Evolutionary conservation across 306 rosid genomes (phyloP), one percentile per base, ranked within the genome.

Genomic region (Cucurbita moschata): DNA sequence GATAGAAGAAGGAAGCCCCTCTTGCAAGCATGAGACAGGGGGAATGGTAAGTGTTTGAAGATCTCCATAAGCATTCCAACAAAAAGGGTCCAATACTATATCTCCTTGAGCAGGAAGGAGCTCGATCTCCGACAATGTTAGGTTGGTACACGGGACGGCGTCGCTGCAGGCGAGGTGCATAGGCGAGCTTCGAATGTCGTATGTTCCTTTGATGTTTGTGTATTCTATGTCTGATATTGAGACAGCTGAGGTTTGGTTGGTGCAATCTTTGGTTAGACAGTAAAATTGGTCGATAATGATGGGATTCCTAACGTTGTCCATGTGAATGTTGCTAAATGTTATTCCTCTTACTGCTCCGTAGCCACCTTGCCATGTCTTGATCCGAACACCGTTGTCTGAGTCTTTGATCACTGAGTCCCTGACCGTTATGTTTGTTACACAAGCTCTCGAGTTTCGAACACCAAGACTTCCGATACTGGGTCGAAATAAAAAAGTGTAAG

Each of bases 301-400:
- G 4, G 91, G 87, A 38, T 86, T 85, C 4, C 85, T 76, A 39
- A 85, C 87, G 1, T 14, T 77, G 60, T 85, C 87, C 83, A 83
- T 82, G 42, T 52, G 11, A 13, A 85, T 83, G 66, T 75, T 81
- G 7, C 57, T 69, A 73, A 81, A 83, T 4, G 68, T 79, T 64
- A 82, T 75, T 55, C 70, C 76, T 18, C 82, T 76, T 71, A 85
- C 87, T 15, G 83, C 39, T 39, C 89, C 89, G 74, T 46, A 69
- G n/a, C 89, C 89, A 43, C 89, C 87, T 38, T 85, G 89, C 89
- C 89, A 85, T 75, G 89, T 85, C 64, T 85, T 85, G 66, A 85
- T 83, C 76, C 89, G 65, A 57, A 85, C 83, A 7, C 89, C 89
- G 44, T 85, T 83, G 61, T 83, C 85, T 0, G 89, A 85, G 6